phyloP scores from a whole-genome alignment of 129 eudicot species.

The Helianthus tuberosus region DNA sequence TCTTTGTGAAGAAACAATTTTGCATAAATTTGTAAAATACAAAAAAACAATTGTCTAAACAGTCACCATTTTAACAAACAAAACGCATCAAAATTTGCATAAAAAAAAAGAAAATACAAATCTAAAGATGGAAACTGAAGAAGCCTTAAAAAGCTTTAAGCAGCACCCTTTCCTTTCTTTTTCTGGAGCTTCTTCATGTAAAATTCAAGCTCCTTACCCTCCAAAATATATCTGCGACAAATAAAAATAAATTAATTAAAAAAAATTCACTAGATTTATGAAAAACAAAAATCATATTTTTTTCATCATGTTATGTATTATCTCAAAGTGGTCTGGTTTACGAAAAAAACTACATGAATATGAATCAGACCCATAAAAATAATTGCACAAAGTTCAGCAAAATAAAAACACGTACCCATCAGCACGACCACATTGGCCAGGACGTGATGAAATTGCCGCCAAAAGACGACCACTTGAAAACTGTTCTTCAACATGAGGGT shows the following conservation, averaged over 20 bases:
- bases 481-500: conserved; percentile 74
- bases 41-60: not conserved
- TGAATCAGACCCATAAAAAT: not conserved
- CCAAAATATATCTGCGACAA: conserved; percentile 64
- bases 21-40: not conserved
- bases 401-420: conserved; percentile 52
- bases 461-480: conserved; percentile 70
- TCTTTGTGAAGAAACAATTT: no score
- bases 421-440: conserved; percentile 82
- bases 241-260: not conserved
- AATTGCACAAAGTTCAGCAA: no score
- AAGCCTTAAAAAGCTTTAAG: conserved; percentile 23
- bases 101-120: not conserved
- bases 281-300: no score
- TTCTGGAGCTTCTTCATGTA: conserved; percentile 85
- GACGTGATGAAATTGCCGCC: conserved; percentile 78
- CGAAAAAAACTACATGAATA: no score
- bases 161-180: conserved; percentile 86
- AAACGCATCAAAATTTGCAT: conserved; percentile 1
- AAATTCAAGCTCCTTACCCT: conserved; percentile 87
- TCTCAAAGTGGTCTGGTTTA: no score
- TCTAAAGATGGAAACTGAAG: conserved; percentile 4
- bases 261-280: no score
- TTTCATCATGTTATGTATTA: no score
- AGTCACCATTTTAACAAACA: conserved; percentile 12